Evolutionary conservation across 2,329 filamentous ascomycete genomes (phyloP).

Genomic region (Cyphellophora attinorum): DNA sequence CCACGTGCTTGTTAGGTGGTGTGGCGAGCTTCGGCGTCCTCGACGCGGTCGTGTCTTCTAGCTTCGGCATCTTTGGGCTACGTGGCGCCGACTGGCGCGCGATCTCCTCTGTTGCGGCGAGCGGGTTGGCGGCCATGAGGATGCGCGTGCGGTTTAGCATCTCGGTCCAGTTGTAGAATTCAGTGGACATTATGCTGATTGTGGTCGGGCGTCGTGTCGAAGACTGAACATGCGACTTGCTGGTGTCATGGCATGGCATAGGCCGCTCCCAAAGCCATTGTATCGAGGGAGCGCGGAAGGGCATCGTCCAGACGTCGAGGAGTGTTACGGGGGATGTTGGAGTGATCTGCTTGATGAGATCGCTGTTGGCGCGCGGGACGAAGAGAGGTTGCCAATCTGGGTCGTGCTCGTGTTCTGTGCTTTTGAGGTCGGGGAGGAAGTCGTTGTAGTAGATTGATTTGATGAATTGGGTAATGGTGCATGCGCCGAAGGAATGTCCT

Average conservation of each 20-base stretch:
- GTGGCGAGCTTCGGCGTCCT: conserved; percentile 3
- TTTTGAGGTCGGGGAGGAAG: conserved; percentile 21
- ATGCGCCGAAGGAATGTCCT: conserved; percentile 74
- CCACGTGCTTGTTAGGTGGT: conserved; percentile 3
- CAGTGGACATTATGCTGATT: conserved; percentile 63
- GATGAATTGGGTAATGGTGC: conserved; percentile 64
- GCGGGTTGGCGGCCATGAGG: conserved; percentile 50
- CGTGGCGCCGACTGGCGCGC: not conserved
- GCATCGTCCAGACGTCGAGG: conserved; percentile 74
- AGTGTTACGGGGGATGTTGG: conserved; percentile 56
- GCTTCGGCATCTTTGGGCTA: not conserved
- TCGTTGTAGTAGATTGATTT: conserved; percentile 62
- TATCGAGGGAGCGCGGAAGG: conserved; percentile 55
- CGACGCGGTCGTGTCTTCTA: not conserved
- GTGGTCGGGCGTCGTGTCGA: conserved; percentile 41
- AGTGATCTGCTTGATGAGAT: conserved; percentile 57
- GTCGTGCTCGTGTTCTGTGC: conserved; percentile 13
- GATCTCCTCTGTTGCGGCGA: conserved; percentile 16
- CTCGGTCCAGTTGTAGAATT: conserved; percentile 68
- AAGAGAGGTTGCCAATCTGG: conserved; percentile 48
- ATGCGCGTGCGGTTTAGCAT: conserved; percentile 62
- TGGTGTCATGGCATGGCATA: conserved; percentile 57
- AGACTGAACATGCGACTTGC: conserved; percentile 32
- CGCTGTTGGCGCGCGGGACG: conserved; percentile 44
- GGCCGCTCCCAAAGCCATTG: conserved; percentile 61